phyloP scores from a whole-genome alignment of 306 rosid genomes.

The Trifolium subterraneum region DNA sequence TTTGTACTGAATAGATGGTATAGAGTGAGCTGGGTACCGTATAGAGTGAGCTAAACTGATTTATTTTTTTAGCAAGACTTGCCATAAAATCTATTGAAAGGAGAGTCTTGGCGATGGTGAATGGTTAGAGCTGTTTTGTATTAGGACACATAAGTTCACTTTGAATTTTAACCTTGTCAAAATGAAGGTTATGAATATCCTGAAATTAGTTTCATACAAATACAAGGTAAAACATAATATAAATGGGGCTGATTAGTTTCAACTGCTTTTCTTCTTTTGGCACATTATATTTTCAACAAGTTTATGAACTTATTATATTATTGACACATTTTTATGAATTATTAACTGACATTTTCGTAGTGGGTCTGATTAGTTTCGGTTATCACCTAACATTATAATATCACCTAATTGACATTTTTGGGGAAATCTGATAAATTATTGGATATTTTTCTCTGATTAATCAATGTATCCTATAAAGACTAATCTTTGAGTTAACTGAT shows the following conservation, averaged over 20 bases:
- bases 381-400: not conserved
- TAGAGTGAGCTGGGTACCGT: conserved; percentile 1
- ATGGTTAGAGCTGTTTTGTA: not conserved
- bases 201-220: not conserved
- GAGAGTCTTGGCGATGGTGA: not conserved
- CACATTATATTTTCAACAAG: not conserved
- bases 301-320: not conserved
- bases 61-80: conserved; percentile 14
- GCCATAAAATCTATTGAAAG: not conserved
- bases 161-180: not conserved
- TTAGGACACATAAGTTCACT: not conserved
- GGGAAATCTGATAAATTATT: no score
- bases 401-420: not conserved
- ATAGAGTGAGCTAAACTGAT: no score
- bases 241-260: no score
- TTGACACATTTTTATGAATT: no score
- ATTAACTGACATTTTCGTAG: not conserved
- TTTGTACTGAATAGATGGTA: not conserved
- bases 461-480: no score
- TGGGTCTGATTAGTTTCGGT: not conserved
- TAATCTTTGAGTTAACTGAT: no score
- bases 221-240: not conserved
- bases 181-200: not conserved
- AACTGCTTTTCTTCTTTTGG: not conserved
- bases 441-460: no score